Evolutionary conservation across 2,329 filamentous ascomycete species (phyloP), one percentile per base, ranked within the genome.

Genomic region (Cladobotryum mycophilum): DNA sequence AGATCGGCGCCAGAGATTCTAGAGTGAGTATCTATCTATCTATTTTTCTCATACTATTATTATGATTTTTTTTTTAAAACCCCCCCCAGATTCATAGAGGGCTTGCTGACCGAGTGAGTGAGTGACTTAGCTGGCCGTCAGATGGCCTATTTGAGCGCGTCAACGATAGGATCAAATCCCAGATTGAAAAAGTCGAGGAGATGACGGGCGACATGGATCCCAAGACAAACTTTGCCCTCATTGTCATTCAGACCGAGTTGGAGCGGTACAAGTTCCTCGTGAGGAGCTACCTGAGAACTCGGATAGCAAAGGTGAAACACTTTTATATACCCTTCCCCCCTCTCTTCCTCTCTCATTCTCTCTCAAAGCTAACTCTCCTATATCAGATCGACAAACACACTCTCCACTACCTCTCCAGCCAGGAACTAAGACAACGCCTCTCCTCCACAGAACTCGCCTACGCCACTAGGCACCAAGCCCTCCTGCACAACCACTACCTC

Each of bases 191-290:
- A 58, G 81, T 89, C 56, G 85, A 88, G 70, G 80, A 85, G 53
- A 80, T 91, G 77, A 92, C 87, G 12, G 87, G 86, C 55, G 84
- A 88, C 63, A 86, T 91, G 82, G 90, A 95, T 62, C 87, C 91
- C 43, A 90, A 88, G 68, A 85, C 88, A 56, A 97, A 96, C 67
- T 96, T 99, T 67, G 83, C 84, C 54, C 84, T 97, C 63, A 96
- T 96, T 45, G 86, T 99, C 55, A 84, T 96, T 49, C 93, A 99
- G 74, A 97, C 95, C 6, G 93, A 99, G 71, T 80, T 99, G 49
- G 91, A 96, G 67, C 79, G 93, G 42, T 95, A 88, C 70, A 96
- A 96, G 71, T 99, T 90, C 64, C 77, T 99, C 18, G 80, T 97
- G 15, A 80, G 93, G 54, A 86, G 87, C 57, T 86, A 92, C 57